These are phyloP conservation scores for Penicillium sp. DNA, from an alignment of 2,329 filamentous ascomycete species.

Conservation along the genomic window DNA sequence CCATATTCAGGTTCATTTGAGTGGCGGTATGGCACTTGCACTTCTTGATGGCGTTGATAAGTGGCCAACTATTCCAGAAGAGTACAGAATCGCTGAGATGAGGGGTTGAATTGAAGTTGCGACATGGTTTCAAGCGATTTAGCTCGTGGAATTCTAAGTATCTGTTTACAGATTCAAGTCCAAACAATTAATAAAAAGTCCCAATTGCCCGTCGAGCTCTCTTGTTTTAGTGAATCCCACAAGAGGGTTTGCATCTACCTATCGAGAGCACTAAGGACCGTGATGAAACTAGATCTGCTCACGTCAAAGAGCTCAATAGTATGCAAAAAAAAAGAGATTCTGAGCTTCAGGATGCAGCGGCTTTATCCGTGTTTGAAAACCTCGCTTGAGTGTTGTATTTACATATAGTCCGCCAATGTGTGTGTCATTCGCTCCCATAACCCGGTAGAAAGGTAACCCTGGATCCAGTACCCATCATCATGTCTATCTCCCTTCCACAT, in stretches of 20 bases:
- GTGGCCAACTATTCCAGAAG: neutral
- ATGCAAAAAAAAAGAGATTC: too few relatives aligned
- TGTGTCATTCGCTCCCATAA: neutral
- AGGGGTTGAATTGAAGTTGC: neutral
- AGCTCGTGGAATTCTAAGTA: neutral
- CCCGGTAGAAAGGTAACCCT: neutral
- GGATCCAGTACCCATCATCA: neutral
- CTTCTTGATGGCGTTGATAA: neutral
- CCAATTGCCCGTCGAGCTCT: too few relatives aligned
- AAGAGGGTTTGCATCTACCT: too few relatives aligned
- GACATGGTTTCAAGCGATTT: neutral
- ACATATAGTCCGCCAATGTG: neutral
- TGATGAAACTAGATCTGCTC: too few relatives aligned
- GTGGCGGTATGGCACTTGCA: neutral
- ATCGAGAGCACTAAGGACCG: too few relatives aligned
- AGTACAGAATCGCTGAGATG: neutral
- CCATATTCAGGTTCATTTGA: neutral
- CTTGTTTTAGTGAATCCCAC: too few relatives aligned
- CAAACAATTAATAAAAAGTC: neutral
- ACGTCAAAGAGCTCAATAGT: too few relatives aligned
- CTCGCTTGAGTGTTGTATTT: neutral
- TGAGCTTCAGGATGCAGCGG: neutral
- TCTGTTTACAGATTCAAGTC: neutral
- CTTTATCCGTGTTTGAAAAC: neutral
- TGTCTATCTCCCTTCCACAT: neutral